phyloP scores from a whole-genome alignment of 371 early-diverging fungal genomes.

The Catenaria anguillulae region DNA sequence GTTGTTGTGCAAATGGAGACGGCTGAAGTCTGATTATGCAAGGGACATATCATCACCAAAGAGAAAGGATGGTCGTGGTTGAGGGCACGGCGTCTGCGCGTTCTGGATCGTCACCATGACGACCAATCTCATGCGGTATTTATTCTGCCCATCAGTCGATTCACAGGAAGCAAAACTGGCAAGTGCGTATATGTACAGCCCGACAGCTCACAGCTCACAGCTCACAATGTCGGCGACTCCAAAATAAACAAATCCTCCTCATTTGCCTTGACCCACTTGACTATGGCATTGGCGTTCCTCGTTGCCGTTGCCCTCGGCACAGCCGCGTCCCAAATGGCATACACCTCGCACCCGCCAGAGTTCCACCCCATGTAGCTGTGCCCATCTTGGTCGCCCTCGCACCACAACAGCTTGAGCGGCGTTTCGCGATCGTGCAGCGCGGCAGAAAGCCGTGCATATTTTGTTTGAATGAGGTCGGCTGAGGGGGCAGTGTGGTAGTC shows the following conservation, averaged over 20 bases:
- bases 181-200: too few species aligned
- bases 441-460: neutral
- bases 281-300: neutral
- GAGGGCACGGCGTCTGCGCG: too few species aligned
- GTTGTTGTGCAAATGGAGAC: too few species aligned
- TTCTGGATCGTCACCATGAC: too few species aligned
- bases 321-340: neutral
- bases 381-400: neutral
- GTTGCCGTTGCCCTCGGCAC: neutral
- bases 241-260: neutral
- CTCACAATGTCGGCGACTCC: constrained; percentile 2
- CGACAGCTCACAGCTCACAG: too few species aligned
- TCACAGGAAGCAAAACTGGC: too few species aligned
- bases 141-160: too few species aligned
- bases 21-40: too few species aligned
- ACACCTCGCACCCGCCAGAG: neutral
- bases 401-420: neutral
- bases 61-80: too few species aligned
- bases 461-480: neutral
- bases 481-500: constrained; percentile 2
- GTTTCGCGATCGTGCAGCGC: neutral
- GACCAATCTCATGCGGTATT: too few species aligned
- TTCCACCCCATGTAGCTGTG: neutral
- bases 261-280: neutral
- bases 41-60: too few species aligned